Base-by-base conservation (phyloP, 108 stramenopile genomes). In the Cyclotella baltica region DNA sequence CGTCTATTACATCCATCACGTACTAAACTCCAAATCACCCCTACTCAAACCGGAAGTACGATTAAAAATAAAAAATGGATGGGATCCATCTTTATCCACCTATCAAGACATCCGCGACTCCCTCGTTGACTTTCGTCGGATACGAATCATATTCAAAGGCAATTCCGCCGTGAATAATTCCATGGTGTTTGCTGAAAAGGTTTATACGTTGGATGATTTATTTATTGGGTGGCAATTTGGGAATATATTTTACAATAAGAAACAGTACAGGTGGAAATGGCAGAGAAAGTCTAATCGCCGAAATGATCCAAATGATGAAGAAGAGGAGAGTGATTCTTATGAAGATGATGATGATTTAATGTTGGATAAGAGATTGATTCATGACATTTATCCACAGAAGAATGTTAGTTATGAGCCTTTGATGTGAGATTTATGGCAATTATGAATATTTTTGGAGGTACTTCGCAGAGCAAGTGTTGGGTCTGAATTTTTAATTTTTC, bases 171-270 rank as follows among this genome's bases (percentile, higher is more conserved):
- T 67, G 19, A 76, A 40, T 37, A 76, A 76, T 37, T 47, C 52
- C 27, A 38, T 67, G 28, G 57, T 76, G 4, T 67, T 66, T 23
- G 58, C 66, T 4, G 50, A 67, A 59, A 76, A 76, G 33, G 65
- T 76, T 15, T 76, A 76, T 43, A 59, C 66, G 31, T 55, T 48
- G 29, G 75, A 67, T 27, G 75, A 76, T 76, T 35, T 76, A 3
- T 76, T 63, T 47, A 66, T 76, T 23, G 75, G 75, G 0, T 76
- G 75, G 75, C 75, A 67, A 48, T 76, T 76, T 27, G 56, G 75
- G 23, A 34, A 57, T 9, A 67, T 76, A n/a, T 76, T 76, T 48
- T 76, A 67, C 25, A 48, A 75, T 10, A 52, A 55, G 15, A 33
- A 73, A 3, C 35, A 40, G 6, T 20, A 62, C 16, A 63, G 23